Evolutionary conservation across 176 grass and related monocot species (phyloP).

Genomic region (Carex scoparia): DNA sequence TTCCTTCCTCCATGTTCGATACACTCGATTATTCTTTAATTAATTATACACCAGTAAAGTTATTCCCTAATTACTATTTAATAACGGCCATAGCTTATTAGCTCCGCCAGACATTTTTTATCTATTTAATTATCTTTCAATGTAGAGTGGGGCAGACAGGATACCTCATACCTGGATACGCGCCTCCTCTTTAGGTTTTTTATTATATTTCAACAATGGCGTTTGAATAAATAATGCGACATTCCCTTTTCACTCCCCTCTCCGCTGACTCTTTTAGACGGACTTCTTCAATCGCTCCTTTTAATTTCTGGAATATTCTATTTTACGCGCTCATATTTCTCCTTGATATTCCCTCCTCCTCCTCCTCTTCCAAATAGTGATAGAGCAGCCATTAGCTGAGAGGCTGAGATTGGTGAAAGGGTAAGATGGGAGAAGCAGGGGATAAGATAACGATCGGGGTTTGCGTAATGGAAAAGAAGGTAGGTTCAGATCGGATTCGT

Average conservation of each 20-base stretch:
- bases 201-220: background rate
- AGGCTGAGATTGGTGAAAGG: background rate
- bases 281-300: constrained; percentile 13
- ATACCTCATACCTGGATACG: background rate
- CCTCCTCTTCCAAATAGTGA: background rate
- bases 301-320: constrained; percentile 29
- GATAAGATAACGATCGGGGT: constrained; percentile 75
- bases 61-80: background rate
- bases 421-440: constrained; percentile 11
- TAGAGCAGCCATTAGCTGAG: constrained; percentile 11
- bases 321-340: constrained; percentile 30
- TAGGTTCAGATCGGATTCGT: constrained; percentile 26
- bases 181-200: background rate
- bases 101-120: background rate
- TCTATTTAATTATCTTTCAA: background rate
- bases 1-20: background rate
- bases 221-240: constrained; percentile 1
- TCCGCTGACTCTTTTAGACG: constrained; percentile 16
- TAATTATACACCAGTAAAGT: background rate
- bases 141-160: constrained; percentile 2
- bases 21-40: background rate
- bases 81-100: background rate
- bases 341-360: background rate
- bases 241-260: constrained; percentile 8
- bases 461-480: constrained; percentile 97